Percentiles rank a stretch among this genome's conserved stretches.
These are phyloP conservation scores for Xerocomellus chrysenteron DNA, from an alignment of 768 basidiomycete genomes.

Conservation along the genomic window DNA sequence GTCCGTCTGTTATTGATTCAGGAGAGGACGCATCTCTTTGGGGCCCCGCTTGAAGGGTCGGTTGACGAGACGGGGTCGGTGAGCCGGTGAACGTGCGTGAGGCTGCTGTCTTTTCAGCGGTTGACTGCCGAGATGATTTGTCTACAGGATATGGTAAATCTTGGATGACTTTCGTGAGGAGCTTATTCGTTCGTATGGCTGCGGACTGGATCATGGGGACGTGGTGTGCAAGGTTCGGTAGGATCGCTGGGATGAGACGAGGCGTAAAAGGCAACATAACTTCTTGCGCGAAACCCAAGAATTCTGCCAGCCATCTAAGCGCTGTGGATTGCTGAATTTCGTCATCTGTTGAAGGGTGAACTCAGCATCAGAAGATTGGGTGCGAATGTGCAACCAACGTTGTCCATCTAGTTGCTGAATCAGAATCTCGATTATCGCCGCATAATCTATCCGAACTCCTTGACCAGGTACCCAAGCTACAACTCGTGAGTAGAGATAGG, in stretches of 20 bases:
- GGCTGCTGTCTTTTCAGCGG: slow-evolving; percentile 31
- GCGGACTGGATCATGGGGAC: slow-evolving; percentile 84
- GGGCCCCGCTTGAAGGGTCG: slow-evolving; percentile 41
- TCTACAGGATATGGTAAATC: slow-evolving; percentile 75
- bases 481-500: slow-evolving; percentile 4
- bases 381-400: slow-evolving; percentile 50
- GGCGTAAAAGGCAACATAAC: slow-evolving; percentile 95
- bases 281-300: slow-evolving; percentile 82
- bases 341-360: slow-evolving; percentile 50
- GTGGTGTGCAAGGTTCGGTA: slow-evolving; percentile 94
- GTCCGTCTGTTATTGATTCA: slow-evolving; percentile 41
- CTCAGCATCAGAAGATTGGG: slow-evolving; percentile 2
- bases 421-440: slow-evolving; percentile 90
- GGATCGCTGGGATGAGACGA: slow-evolving; percentile 85
- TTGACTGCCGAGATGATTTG: slow-evolving; percentile 24
- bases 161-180: slow-evolving; percentile 83
- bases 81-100: slow-evolving; percentile 48
- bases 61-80: slow-evolving; percentile 59
- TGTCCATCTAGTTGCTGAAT: slow-evolving; percentile 82
- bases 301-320: slow-evolving; percentile 90
- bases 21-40: slow-evolving; percentile 50
- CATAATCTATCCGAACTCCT: slow-evolving; percentile 88
- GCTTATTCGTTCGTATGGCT: slow-evolving; percentile 83
- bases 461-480: slow-evolving; percentile 91
- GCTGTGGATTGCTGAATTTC: slow-evolving; percentile 95